Evolutionary conservation across 176 grass and related monocot genomes (phyloP), one percentile per base, ranked within the genome.

Genomic region (Ensete ventricosum): DNA sequence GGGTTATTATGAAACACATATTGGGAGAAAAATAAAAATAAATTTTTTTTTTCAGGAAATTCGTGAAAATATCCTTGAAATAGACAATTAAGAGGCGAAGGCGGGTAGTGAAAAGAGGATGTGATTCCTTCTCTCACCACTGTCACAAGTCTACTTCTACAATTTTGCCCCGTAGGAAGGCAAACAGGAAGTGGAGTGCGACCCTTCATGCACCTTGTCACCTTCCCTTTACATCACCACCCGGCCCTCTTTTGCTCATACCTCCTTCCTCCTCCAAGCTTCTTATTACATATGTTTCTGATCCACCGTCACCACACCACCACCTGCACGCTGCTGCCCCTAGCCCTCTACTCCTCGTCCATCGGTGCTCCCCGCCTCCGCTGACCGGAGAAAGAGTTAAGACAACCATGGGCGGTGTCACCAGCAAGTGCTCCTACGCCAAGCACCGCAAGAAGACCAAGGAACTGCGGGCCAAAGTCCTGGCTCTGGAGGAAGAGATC

Each of bases 121-220:
- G 7, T 20, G 57, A 60, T 60, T 60, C 57, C 16, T 20, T 19
- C n/a, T 19, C n/a, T 60, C n/a, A 60, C 57, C 57, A 8, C 57
- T 19, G n/a, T 1, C 17, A 60, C 16, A 60, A 60, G 57, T 17
- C 57, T 14, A 43, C 34, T 43, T 43, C 57, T 60, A 60, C n/a
- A 60, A 60, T 60, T 60, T 43, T n/a, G 9, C 57, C 57, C 3
- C 6, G 57, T 17, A 8, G 57, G 57, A n/a, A 60, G 17, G 26
- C 11, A 29, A 67, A 16, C 64, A 67, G 64, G 14, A 5, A 34
- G 74, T 26, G 9, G 82, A 84, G 54, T 29, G 77, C 34, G 77
- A 84, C 82, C 22, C 14, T 69, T 80, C 82, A 84, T 43, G 26
- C 77, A 19, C 52, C 69, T 71, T 80, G 82, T 76, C 82, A 68